Conservation (phyloP, 192 early-diverging fungal genomes). For the Paraglomus occultum region DNA sequence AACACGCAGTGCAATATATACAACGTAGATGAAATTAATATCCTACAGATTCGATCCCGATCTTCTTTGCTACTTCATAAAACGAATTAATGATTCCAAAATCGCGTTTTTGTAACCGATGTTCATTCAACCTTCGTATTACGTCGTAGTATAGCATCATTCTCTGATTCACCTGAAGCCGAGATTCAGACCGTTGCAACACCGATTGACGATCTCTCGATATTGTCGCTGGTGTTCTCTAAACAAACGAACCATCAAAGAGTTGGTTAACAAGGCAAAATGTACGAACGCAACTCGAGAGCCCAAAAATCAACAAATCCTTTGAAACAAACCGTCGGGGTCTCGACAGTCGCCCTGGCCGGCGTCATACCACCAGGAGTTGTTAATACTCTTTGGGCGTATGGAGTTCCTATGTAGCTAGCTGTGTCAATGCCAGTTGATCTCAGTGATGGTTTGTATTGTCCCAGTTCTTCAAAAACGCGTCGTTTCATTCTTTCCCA, state of each 20-base stretch:
- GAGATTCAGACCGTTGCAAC: not conserved
- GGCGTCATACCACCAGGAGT: no score
- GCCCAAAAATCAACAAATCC: no score
- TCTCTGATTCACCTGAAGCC: not conserved
- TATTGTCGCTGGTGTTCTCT: not conserved
- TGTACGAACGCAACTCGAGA: no score
- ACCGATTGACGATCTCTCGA: not conserved
- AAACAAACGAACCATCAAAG: no score
- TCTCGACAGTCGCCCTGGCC: no score
- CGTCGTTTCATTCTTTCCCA: slow-evolving; percentile 74
- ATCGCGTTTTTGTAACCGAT: slow-evolving; percentile 35
- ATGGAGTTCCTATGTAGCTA: no score
- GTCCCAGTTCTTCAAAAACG: slow-evolving; percentile 84
- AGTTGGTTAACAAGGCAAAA: no score
- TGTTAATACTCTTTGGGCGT: no score
- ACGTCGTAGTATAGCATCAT: slow-evolving; percentile 47
- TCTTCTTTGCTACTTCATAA: slow-evolving; percentile 37
- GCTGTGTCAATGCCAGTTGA: no score
- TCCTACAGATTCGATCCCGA: slow-evolving; percentile 39
- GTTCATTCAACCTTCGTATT: slow-evolving; percentile 46
- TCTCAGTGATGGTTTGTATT: slow-evolving; percentile 39
- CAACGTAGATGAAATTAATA: not conserved
- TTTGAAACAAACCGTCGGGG: no score
- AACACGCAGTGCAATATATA: not conserved
- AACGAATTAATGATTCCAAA: slow-evolving; percentile 43